phyloP scores from a whole-genome alignment of 2,329 filamentous ascomycete genomes.

The Erysiphe neolycopersici region DNA sequence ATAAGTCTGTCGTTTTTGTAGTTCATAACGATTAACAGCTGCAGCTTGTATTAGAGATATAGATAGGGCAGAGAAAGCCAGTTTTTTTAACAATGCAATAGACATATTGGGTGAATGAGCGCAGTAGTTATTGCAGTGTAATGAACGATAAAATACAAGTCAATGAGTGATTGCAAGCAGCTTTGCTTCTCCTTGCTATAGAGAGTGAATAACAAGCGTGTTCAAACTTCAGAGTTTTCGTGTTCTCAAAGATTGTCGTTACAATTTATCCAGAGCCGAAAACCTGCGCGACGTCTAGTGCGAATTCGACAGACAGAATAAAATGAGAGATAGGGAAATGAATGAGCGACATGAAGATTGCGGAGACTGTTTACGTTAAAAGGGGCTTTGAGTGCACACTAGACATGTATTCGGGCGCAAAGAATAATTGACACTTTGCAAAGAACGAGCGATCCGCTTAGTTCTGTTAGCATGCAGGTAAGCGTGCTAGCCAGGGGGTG shows the following conservation, averaged over 20 bases:
- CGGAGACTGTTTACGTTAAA: too few relatives aligned
- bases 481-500: too few relatives aligned
- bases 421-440: too few relatives aligned
- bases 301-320: background rate
- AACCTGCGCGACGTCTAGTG: background rate
- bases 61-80: background rate
- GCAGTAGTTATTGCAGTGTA: background rate
- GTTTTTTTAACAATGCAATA: background rate
- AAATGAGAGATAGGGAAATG: background rate
- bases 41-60: slow-evolving; percentile 12
- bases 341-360: background rate
- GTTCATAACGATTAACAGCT: slow-evolving; percentile 5
- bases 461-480: too few relatives aligned
- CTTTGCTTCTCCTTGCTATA: background rate
- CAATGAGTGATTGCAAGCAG: background rate
- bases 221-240: background rate
- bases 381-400: too few relatives aligned
- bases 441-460: too few relatives aligned
- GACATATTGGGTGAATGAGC: background rate
- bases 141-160: background rate
- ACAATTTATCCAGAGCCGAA: background rate
- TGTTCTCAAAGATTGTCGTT: background rate
- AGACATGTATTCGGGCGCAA: too few relatives aligned
- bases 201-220: too few relatives aligned
- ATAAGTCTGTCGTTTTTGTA: slow-evolving; percentile 6